Conservation (phyloP, 2,329 filamentous ascomycete species). For the Tolypocladium paradoxum region DNA sequence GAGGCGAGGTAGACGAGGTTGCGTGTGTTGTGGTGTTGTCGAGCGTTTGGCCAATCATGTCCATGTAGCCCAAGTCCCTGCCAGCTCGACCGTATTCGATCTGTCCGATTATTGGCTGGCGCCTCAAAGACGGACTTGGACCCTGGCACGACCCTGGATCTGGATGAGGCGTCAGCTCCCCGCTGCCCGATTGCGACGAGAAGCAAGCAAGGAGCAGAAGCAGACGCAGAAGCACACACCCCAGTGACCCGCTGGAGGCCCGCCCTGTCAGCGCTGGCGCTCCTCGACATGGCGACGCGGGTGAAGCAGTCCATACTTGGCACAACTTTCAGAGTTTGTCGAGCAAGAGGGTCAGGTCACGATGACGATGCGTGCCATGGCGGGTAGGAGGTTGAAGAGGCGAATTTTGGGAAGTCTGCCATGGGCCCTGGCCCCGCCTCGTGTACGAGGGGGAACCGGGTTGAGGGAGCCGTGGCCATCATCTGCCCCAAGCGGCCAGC, state of each 20-base stretch:
- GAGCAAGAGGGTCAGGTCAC: neutral
- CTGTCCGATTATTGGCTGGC: constrained; percentile 25
- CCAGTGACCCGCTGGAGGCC: neutral
- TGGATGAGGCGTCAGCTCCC: constrained; percentile 12
- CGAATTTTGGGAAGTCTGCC: neutral
- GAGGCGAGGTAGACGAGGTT: neutral
- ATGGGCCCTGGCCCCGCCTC: neutral
- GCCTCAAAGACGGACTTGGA: constrained; percentile 7
- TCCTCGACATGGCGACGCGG: neutral
- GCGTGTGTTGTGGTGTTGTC: neutral
- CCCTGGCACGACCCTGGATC: constrained; percentile 18
- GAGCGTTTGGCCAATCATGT: neutral
- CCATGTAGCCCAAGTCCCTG: constrained; percentile 4
- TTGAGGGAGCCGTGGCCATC: neutral
- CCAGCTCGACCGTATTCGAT: constrained; percentile 14
- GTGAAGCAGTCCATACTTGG: no score
- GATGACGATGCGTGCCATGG: neutral
- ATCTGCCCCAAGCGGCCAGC: neutral
- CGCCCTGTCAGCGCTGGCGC: neutral
- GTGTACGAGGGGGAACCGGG: neutral
- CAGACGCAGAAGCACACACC: neutral
- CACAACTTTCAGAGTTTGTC: neutral
- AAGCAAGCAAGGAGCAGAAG: no score
- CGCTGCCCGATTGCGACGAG: neutral
- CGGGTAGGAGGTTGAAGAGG: neutral